phyloP scores from a whole-genome alignment of 1,139 yeast species.

The Candida albicans region DNA sequence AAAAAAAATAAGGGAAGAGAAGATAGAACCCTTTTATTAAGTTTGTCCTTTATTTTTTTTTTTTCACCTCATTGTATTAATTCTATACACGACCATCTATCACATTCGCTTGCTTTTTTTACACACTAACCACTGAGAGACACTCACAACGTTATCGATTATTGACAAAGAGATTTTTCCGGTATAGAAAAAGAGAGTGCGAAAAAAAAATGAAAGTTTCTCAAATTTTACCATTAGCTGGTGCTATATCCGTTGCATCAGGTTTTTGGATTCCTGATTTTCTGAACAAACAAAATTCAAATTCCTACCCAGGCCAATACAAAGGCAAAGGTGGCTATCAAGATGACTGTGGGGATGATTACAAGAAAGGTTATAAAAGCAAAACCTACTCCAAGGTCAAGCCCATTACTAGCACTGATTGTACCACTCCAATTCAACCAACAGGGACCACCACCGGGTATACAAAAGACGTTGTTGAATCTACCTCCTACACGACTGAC shows the following conservation, averaged over 20 bases:
- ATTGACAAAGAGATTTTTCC: background rate
- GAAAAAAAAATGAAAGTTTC: conserved; percentile 3
- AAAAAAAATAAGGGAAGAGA: too few relatives aligned
- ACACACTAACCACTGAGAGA: background rate
- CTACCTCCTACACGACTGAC: conserved; percentile 2
- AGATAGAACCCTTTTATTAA: too few relatives aligned
- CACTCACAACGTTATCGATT: background rate
- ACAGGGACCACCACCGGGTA: background rate
- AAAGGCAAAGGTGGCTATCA: background rate
- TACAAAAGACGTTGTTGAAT: background rate
- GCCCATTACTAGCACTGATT: too few relatives aligned
- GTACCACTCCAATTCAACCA: background rate
- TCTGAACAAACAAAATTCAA: background rate
- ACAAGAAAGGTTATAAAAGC: too few relatives aligned
- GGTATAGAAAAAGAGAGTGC: background rate
- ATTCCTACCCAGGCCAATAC: background rate
- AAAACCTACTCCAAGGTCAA: too few relatives aligned
- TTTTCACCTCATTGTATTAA: too few relatives aligned
- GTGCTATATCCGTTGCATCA: conserved; percentile 1
- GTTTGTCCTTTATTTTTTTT: too few relatives aligned
- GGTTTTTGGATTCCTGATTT: conserved; percentile 3
- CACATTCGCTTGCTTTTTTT: background rate
- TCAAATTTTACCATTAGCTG: conserved; percentile 3
- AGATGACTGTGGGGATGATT: background rate
- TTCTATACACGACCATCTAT: too few relatives aligned